These are phyloP conservation scores for Pseudogymnoascus verrucosus DNA, from an alignment of 2,329 filamentous ascomycete genomes.

Conservation along the genomic window DNA sequence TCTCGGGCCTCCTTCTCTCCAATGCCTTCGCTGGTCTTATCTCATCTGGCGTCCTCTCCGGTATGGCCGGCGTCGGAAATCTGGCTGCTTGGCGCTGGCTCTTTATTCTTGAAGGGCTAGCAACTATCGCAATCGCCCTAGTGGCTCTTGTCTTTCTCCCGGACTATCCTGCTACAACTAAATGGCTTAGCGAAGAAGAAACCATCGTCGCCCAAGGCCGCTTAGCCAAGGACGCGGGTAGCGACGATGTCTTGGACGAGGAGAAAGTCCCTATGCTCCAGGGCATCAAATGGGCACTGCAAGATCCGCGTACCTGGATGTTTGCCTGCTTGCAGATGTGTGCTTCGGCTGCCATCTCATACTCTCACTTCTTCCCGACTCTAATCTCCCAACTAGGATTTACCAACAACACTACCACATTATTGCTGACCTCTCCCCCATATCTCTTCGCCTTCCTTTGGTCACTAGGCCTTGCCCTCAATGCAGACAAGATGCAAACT, in stretches of 20 bases:
- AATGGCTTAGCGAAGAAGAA: slow-evolving; percentile 12
- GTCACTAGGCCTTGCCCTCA: not conserved
- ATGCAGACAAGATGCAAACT: slow-evolving; percentile 13
- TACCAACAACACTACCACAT: slow-evolving; percentile 9
- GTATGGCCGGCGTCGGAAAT: not conserved
- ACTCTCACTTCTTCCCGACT: slow-evolving; percentile 10
- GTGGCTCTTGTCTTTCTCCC: slow-evolving; percentile 13
- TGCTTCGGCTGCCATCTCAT: slow-evolving; percentile 2
- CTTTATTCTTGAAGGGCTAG: slow-evolving; percentile 12
- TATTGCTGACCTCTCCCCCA: slow-evolving; percentile 9
- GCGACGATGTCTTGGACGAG: not conserved
- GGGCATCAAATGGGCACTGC: not conserved
- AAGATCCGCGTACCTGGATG: slow-evolving; percentile 2
- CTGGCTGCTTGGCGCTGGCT: slow-evolving; percentile 10
- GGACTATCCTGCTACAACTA: slow-evolving; percentile 10
- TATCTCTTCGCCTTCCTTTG: slow-evolving; percentile 11
- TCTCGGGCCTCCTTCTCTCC: slow-evolving; percentile 29
- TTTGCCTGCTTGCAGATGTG: slow-evolving; percentile 1
- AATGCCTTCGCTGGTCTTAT: slow-evolving; percentile 43
- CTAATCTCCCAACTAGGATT: slow-evolving; percentile 11
- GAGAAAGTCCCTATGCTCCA: not conserved
- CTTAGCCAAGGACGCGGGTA: slow-evolving; percentile 1
- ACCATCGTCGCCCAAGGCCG: slow-evolving; percentile 9
- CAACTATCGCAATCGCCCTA: slow-evolving; percentile 11
- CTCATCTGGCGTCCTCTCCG: slow-evolving; percentile 27